Percentiles rank a stretch among this genome's conserved stretches.
Evolutionary conservation across 371 early-diverging fungal genomes (phyloP).

Genomic region (Conidiobolus incongruus): DNA sequence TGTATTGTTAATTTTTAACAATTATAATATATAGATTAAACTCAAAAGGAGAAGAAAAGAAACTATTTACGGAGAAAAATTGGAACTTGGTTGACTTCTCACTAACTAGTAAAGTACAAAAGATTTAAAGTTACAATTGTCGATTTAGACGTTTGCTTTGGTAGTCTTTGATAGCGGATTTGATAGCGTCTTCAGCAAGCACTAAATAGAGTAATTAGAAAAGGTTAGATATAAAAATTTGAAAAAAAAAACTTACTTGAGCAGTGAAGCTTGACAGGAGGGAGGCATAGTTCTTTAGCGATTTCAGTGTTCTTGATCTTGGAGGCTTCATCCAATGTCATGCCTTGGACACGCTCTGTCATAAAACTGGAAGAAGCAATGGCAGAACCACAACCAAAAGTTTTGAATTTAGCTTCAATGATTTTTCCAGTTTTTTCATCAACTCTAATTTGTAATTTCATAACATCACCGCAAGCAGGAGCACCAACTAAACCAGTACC

Average conservation of each 20-base stretch:
- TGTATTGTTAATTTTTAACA: background rate
- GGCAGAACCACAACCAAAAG: slow-evolving; percentile 98
- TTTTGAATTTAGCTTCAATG: slow-evolving; percentile 95
- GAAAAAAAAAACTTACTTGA: slow-evolving; percentile 36
- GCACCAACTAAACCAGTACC: slow-evolving; percentile 98
- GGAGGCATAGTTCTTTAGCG: slow-evolving; percentile 86
- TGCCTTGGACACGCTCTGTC: slow-evolving; percentile 86
- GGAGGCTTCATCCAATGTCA: slow-evolving; percentile 75
- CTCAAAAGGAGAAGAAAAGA: background rate
- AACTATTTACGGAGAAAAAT: background rate
- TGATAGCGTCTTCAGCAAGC: slow-evolving; percentile 98
- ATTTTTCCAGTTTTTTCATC: slow-evolving; percentile 76
- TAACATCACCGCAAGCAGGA: slow-evolving; percentile 98
- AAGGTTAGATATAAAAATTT: background rate
- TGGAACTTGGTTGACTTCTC: background rate
- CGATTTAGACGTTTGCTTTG: slow-evolving; percentile 47
- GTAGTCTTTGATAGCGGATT: slow-evolving; percentile 87
- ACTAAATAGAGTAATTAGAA: slow-evolving; percentile 19
- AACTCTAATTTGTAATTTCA: slow-evolving; percentile 97
- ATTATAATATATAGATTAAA: background rate
- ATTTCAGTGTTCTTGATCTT: slow-evolving; percentile 93
- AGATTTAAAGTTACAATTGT: too few relatives aligned
- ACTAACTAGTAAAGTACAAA: too few relatives aligned
- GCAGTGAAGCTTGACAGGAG: slow-evolving; percentile 98
- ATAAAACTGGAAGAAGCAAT: slow-evolving; percentile 90